These are phyloP conservation scores for Rhodamnia rubescens DNA, from an alignment of 345 rosid genomes.

Conservation along the genomic window DNA sequence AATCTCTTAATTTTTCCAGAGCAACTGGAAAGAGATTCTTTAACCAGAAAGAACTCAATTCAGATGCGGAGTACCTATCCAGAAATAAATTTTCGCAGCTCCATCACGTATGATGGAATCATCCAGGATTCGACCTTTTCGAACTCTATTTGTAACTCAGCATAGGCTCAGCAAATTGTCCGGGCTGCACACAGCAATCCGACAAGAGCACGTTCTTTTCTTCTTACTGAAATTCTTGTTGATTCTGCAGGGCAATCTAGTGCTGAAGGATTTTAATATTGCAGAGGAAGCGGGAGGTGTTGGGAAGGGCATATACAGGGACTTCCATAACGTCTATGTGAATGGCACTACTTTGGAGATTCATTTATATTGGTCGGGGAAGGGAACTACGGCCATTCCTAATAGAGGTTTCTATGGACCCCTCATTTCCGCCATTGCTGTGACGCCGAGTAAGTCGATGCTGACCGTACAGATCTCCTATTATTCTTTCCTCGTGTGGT, in stretches of 20 bases:
- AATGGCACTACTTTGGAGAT: conserved; percentile 62
- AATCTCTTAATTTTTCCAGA: no score
- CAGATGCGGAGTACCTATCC: no score
- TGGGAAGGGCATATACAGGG: conserved; percentile 18
- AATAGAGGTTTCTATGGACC: conserved; percentile 65
- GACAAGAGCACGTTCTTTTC: not conserved
- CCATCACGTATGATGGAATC: no score
- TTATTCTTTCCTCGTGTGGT: not conserved
- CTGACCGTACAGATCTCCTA: not conserved
- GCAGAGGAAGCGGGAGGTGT: conserved; percentile 63
- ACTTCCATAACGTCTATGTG: conserved; percentile 29
- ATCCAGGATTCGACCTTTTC: no score
- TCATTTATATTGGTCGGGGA: conserved; percentile 67
- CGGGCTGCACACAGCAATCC: not conserved
- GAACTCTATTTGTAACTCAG: no score
- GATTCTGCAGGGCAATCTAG: no score
- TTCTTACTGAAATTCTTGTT: not conserved
- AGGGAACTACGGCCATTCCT: conserved; percentile 72
- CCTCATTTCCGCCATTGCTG: conserved; percentile 63
- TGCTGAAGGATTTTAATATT: conserved; percentile 50
- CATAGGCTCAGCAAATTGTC: not conserved
- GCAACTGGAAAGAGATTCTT: no score
- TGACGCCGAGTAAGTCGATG: conserved; percentile 57
- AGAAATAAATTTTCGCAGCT: no score
- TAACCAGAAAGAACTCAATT: no score